These are phyloP conservation scores for Polyporus arcularius DNA, from an alignment of 768 basidiomycete genomes.

Conservation along the genomic window DNA sequence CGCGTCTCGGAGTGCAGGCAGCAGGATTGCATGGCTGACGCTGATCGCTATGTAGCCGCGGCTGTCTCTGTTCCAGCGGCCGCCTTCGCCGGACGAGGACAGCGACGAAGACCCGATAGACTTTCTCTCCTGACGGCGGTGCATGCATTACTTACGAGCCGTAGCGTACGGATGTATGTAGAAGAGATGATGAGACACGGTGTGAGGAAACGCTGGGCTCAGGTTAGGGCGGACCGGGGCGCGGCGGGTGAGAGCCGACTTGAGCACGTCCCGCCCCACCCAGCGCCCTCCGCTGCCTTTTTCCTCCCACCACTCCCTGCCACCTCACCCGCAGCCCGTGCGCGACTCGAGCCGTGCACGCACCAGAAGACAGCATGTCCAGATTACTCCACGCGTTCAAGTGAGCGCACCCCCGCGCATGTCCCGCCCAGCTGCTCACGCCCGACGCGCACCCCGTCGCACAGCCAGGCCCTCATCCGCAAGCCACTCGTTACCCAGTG, in stretches of 20 bases:
- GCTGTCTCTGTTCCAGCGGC: constrained; percentile 1
- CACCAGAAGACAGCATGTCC: background rate
- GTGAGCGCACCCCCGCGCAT: constrained; percentile 9
- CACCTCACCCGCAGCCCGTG: too few relatives aligned
- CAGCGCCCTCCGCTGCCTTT: too few relatives aligned
- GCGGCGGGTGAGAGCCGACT: too few relatives aligned
- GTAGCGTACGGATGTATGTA: too few relatives aligned
- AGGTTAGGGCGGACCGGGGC: too few relatives aligned
- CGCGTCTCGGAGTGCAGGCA: background rate
- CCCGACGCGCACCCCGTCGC: background rate
- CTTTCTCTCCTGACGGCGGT: constrained; percentile 1
- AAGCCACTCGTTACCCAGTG: constrained; percentile 67
- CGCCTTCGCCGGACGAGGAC: background rate
- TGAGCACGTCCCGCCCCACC: too few relatives aligned
- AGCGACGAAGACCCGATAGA: constrained; percentile 3
- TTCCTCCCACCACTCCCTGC: too few relatives aligned
- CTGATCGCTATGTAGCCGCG: background rate
- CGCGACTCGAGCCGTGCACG: too few relatives aligned
- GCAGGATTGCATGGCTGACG: background rate
- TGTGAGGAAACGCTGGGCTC: too few relatives aligned
- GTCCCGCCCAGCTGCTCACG: constrained; percentile 34
- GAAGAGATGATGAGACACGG: too few relatives aligned
- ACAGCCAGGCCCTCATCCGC: constrained; percentile 59
- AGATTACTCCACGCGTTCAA: constrained; percentile 29
- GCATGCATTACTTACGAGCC: too few relatives aligned